phyloP scores from a whole-genome alignment of 2,329 filamentous ascomycete genomes.

The Trichoderma sp. region DNA sequence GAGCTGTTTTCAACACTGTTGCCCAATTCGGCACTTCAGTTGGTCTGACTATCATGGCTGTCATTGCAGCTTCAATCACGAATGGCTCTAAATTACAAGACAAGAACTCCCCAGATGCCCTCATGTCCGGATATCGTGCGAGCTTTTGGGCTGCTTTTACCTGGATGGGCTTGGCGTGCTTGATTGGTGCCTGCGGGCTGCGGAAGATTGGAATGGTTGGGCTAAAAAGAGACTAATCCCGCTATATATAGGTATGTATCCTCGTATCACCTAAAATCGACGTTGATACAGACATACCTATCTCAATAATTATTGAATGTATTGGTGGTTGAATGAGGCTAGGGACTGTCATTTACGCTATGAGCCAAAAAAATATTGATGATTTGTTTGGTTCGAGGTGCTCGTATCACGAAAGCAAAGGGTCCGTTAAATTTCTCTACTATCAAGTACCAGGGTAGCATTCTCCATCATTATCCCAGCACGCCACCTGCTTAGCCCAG shows the following conservation, averaged over 20 bases:
- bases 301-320: neutral
- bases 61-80: conserved; percentile 52
- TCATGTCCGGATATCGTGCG: conserved; percentile 57
- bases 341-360: neutral
- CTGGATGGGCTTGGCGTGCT: conserved; percentile 41
- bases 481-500: neutral
- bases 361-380: neutral
- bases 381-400: neutral
- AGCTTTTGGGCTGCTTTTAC: conserved; percentile 59
- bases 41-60: conserved; percentile 55
- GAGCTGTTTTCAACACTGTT: conserved; percentile 63
- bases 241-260: neutral
- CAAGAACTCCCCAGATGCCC: conserved; percentile 35
- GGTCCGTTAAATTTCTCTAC: neutral
- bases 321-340: neutral
- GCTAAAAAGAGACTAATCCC: conserved; percentile 46
- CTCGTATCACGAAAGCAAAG: neutral
- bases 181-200: conserved; percentile 45
- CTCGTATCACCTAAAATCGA: neutral
- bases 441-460: neutral
- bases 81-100: conserved; percentile 40
- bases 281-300: neutral
- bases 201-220: conserved; percentile 54
- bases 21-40: conserved; percentile 60
- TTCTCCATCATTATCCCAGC: neutral